Base-by-base conservation (phyloP, 31 red algal species). In the Odonthalia washingtoniensis region DNA sequence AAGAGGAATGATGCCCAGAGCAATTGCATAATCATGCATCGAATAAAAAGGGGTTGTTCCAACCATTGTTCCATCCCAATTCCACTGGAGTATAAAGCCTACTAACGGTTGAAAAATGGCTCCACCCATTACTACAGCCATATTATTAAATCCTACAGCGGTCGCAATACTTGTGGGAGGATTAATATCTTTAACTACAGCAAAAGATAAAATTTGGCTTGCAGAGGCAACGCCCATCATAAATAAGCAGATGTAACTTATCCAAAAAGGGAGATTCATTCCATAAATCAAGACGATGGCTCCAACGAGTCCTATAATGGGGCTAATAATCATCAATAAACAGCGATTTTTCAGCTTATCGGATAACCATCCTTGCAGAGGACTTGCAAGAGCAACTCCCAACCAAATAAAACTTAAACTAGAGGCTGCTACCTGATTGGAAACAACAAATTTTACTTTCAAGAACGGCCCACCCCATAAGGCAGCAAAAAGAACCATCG, bases 41-140 rank as follows among this genome's bases (percentile, higher is more conserved):
- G 64, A 67, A 67, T 33, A 67, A 67, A 67, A 30, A 33, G 64
- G 64, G 33, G 33, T 67, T 30, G 30, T 35, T 33, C 33, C 33
- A 67, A 67, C 33, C 64, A 67, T 30, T 67, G 64, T 35, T 35
- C 64, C 64, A 67, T 67, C 64, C 64, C 64, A 67, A 35, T 67
- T 67, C 33, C 33, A 33, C 64, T 67, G 30, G 64, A 67, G 64
- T 35, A 67, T 33, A 30, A 30, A 67, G 33, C 64, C 64, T 30
- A 67, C 33, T 30, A 67, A 35, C 33, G 64, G 64, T 35, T 67
- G 64, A 67, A 35, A 33, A 33, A 67, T 35, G 33, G 64, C 64
- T 33, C 64, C 64, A 35, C 30, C 27, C 27, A 30, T 35, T 33
- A 67, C 64, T 33, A 67, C 64, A 67, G 30, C 27, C 64, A 67